Conservation (phyloP, 495 filamentous ascomycete genomes). For the Tuber calosporum region DNA sequence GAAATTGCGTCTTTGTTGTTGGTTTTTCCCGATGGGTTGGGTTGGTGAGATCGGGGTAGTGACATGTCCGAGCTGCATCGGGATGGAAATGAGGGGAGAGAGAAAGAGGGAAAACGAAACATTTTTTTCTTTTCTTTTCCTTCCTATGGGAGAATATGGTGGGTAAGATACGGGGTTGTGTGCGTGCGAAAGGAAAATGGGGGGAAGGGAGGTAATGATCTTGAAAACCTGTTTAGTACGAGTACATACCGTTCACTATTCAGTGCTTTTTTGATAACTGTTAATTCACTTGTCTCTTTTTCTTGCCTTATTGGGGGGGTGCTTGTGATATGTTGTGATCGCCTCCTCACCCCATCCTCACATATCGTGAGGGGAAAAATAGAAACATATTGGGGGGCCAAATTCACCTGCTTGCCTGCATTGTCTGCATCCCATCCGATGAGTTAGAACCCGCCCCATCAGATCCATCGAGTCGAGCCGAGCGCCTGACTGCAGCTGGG, state of each 20-base stretch:
- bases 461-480: not conserved
- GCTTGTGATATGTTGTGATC: not conserved
- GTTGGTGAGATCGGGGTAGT: not conserved
- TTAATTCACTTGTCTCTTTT: not conserved
- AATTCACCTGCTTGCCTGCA: not conserved
- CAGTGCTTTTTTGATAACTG: too few species aligned
- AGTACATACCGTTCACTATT: not conserved
- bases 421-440: not conserved
- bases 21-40: not conserved
- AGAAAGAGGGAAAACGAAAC: not conserved
- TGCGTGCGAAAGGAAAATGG: not conserved
- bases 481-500: not conserved
- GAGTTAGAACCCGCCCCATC: not conserved
- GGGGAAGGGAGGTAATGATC: not conserved
- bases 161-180: not conserved
- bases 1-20: constrained; percentile 1
- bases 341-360: not conserved
- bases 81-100: not conserved
- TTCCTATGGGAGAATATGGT: too few species aligned
- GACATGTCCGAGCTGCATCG: too few species aligned
- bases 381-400: not conserved
- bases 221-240: not conserved
- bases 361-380: not conserved
- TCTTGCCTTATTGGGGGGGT: not conserved
- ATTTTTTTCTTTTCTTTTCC: not conserved